Evolutionary conservation across 441 rosid genomes (phyloP), one percentile per base, ranked within the genome.

Genomic region (Erysimum cheiri): DNA sequence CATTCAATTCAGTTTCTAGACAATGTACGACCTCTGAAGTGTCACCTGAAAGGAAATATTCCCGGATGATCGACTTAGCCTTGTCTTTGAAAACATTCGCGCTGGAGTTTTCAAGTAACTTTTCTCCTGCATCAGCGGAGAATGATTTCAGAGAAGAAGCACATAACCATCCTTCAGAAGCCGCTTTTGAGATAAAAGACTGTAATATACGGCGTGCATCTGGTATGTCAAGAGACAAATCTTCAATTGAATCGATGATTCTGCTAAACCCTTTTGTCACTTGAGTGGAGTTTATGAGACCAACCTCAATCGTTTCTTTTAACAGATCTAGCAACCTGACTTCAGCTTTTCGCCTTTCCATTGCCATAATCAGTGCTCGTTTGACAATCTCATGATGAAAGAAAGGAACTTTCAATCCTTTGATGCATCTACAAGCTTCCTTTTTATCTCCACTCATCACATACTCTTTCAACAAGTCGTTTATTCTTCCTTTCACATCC

Each of bases 321-420:
- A 89, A 79, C 76, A 92, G 69, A 75, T 85, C 91, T 1, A 92
- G 78, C 22, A 92, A 70, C 61, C 60, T 67, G 6, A 49, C 85
- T 80, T 92, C 87, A 8, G 88, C 86, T 53, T 81, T 83, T 4
- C 19, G 82, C 71, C 79, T 88, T 65, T 92, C 98, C 88, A 89
- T 89, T 8, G 92, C 91, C 88, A 88, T 87, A 26, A 82, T 73
- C 55, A 92, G 75, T 0, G 91, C 86, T 7, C 88, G 78, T 69
- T 92, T 89, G 41, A 92, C 85, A 57, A 92, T 88, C 83, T 92
- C 98, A 47, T 92, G 98, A 54, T 89, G 92, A 58, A 88, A 92
- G 78, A 87, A 92, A 1, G 94, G 87, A 62, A 92, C 98, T 70
- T 88, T 81, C 79, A 92, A 65, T 40, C 83, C 98, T 73, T 87